Conservation (phyloP, 352 stramenopile species). For the Globisporangium lucens region DNA sequence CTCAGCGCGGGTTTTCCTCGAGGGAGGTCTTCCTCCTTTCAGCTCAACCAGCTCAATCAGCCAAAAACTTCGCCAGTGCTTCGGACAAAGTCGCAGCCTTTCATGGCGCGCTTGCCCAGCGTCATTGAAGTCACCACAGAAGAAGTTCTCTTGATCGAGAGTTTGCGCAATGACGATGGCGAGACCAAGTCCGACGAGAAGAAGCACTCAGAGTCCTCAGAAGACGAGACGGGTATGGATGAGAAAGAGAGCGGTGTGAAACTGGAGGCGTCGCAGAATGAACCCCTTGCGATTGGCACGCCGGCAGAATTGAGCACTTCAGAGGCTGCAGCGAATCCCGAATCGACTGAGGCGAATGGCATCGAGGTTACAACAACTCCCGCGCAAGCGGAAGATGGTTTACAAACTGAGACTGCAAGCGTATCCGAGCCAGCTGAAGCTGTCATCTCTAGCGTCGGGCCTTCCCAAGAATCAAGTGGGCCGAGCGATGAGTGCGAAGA, state of each 20-base stretch:
- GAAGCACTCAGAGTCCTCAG: neutral
- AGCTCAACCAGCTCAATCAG: conserved; percentile 5
- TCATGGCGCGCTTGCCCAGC: conserved; percentile 27
- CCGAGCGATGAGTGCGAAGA: conserved; percentile 15
- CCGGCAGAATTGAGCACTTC: neutral
- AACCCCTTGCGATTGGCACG: neutral
- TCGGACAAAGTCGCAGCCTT: conserved; percentile 28
- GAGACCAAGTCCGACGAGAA: neutral
- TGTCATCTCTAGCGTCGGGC: neutral
- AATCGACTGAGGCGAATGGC: neutral
- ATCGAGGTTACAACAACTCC: neutral
- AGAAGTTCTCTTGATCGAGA: conserved; percentile 2
- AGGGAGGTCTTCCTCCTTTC: conserved; percentile 26
- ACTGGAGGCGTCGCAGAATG: neutral
- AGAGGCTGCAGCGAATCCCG: neutral
- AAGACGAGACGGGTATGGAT: neutral
- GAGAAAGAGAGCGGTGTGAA: neutral
- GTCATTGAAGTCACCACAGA: conserved; percentile 27
- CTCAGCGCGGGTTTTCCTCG: neutral
- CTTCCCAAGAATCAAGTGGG: neutral
- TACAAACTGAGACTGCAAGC: neutral
- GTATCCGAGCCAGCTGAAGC: neutral
- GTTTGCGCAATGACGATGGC: neutral
- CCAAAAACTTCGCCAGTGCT: conserved; percentile 18
- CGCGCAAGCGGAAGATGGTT: neutral